A percentile compares a stretch with the other conserved stretches of the same genome.
Evolutionary conservation across 257 asterid genomes (phyloP).

Genomic region (Asclepias syriaca): DNA sequence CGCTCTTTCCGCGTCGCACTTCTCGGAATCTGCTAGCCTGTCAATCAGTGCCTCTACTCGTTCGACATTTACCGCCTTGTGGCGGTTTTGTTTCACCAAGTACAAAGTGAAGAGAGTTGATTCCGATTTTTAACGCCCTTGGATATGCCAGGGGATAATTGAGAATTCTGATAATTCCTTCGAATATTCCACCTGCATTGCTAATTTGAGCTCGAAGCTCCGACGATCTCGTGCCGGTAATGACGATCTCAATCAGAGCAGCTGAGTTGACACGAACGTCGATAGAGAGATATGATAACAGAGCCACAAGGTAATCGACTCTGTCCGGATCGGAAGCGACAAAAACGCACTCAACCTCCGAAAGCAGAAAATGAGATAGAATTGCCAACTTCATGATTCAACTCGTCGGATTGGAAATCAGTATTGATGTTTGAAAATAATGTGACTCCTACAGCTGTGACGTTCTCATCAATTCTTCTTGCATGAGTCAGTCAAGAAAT

Average conservation of each 20-base stretch:
- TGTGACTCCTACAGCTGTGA: slow-evolving; percentile 61
- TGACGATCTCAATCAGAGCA: slow-evolving; percentile 52
- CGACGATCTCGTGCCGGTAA: slow-evolving; percentile 66
- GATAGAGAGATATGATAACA: slow-evolving; percentile 73
- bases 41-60: slow-evolving; percentile 66
- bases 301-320: slow-evolving; percentile 48
- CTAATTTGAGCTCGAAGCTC: slow-evolving; percentile 70
- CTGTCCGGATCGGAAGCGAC: slow-evolving; percentile 60
- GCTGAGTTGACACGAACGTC: slow-evolving; percentile 84
- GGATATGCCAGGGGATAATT: slow-evolving; percentile 59
- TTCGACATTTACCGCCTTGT: slow-evolving; percentile 76
- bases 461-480: slow-evolving; percentile 75
- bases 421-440: slow-evolving; percentile 50
- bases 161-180: slow-evolving; percentile 64
- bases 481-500: slow-evolving; percentile 66
- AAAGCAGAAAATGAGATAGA: slow-evolving; percentile 46
- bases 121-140: slow-evolving; percentile 70
- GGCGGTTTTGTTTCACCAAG: no score
- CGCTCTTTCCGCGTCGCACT: slow-evolving; percentile 92
- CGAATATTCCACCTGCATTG: slow-evolving; percentile 58
- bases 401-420: slow-evolving; percentile 39
- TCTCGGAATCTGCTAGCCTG: slow-evolving; percentile 60
- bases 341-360: slow-evolving; percentile 62
- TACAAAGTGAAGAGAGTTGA: slow-evolving; percentile 85
- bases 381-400: slow-evolving; percentile 66